Evolutionary conservation across 2,329 filamentous ascomycete species (phyloP), one percentile per base, ranked within the genome.

Genomic region (Ceratocystis papillata): DNA sequence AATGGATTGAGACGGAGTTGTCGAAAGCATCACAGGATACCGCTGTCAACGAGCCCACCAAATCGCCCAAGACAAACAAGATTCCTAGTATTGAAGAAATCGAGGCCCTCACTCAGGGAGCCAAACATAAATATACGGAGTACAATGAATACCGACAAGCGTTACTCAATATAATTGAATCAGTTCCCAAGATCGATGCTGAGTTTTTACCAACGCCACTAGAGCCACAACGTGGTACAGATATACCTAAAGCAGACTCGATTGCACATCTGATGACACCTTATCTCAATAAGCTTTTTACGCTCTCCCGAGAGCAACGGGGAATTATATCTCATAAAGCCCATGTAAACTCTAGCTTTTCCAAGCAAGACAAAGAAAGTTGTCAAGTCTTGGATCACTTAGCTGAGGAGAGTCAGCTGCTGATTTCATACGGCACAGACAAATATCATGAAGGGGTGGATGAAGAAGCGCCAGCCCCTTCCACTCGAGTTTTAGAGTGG

Each of bases 1-100:
- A 74, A 66, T 87, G 85, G 85, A 86, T 87, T 66, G 85, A 87
- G 72, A 76, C 75, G 4, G 85, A 87, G 72, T 74, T 87, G 25
- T 61, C 67, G 67, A 44, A 66, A 71, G 61, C 61, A 3, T 63
- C 64, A 3, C 37, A 46, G 5, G 41, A 64, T 7, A 28, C 30
- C 15, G 44, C 30, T 22, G 22, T 28, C 15, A 62, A 46, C 15
- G 57, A 62, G 20, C n/a, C 41, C 5, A 20, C 63, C 5, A 30
- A 61, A n/a, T 65, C 67, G 3, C 44, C 67, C 6, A 64, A 33
- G 7, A 70, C 28, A 50, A 63, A 46, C 46, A 63, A 22, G 59
- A 69, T 20, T 62, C 46, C 48, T 53, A 65, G 20, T 15, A 62
- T 44, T 44, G 68, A 68, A 12, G 53, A 67, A n/a, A 65, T 69